Base-by-base conservation (phyloP, 805 yeast genomes). In the Saturnispora galanensis region DNA sequence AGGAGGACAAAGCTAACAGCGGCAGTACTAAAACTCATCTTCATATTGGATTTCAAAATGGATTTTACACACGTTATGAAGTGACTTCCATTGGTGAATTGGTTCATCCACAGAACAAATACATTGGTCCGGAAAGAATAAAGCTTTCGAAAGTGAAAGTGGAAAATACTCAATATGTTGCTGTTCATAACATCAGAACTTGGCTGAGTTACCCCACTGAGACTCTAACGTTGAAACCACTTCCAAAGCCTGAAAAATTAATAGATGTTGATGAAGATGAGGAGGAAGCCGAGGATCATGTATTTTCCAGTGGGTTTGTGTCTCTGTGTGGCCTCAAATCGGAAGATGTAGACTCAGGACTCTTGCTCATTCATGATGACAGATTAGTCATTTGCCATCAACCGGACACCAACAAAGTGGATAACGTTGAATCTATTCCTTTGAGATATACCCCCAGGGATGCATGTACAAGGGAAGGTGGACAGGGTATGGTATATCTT, bases 11-110 rank as follows among this genome's bases (percentile, higher is more conserved):
- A 4, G 35, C 17, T 12, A 15, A 32, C n/a, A 51, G 13, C 35
- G 50, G 45, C 32, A 42, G 39, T 7, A 35, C 45, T 6, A 40
- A 45, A 11, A 46, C 65, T 3, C 69, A 65, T 47, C 70, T 84
- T 10, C 94, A 88, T 60, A 73, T 87, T 41, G 97, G 97, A 1
- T 70, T 88, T 69, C 72, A 65, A n/a, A 85, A 79, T 59, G 97
- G 97, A 16, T 76, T 89, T 1, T 86, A 82, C 62, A 79, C 80
- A 2, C 66, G 81, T 13, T 74, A 86, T 0, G 62, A 66, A 5
- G 52, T 88, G 33, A 86, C 84, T 55, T 55, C 58, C 0, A 68
- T 81, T 3, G 96, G 95, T 3, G 70, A 76, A 16, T 58, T 82
- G 11, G 65, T 74, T 1, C 81, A 82, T 50, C 75, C 87, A 1